phyloP scores from a whole-genome alignment of 2,329 filamentous ascomycete genomes.

The Nothopassalora personata region DNA sequence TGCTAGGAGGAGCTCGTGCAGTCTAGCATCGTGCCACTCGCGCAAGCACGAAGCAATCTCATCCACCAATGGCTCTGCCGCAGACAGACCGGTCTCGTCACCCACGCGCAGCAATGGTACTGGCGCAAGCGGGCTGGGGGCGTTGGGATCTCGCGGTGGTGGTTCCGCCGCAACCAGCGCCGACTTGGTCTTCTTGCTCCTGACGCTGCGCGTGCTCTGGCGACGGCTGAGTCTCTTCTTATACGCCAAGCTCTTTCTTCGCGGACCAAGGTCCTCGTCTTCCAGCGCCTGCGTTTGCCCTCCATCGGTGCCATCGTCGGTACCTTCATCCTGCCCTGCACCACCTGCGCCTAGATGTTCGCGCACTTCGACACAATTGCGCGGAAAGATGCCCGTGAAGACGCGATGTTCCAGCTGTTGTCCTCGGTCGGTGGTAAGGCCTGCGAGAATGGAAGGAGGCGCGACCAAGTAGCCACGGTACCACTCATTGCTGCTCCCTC shows the following conservation, averaged over 20 bases:
- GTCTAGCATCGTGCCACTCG: conserved; percentile 96
- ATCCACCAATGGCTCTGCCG: conserved; percentile 85
- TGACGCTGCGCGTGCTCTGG: conserved; percentile 23
- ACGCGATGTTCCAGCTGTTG: conserved; percentile 92
- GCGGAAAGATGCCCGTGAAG: conserved; percentile 96
- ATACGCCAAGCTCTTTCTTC: conserved; percentile 28
- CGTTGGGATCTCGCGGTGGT: conserved; percentile 56
- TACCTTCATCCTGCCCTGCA: conserved; percentile 40
- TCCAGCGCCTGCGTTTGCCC: conserved; percentile 44
- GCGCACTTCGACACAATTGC: conserved; percentile 88
- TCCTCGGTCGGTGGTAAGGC: conserved; percentile 82
- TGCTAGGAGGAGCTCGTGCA: conserved; percentile 82
- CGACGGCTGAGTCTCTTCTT: conserved; percentile 27
- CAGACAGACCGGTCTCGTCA: conserved; percentile 88
- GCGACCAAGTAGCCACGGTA: conserved; percentile 92
- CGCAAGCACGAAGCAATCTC: conserved; percentile 94
- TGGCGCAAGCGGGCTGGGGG: conserved; percentile 76
- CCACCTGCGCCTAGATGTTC: conserved; percentile 79
- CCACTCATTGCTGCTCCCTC: conserved; percentile 78
- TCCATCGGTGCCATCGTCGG: conserved; percentile 1
- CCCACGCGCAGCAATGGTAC: conserved; percentile 97
- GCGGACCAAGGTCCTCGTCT: conserved; percentile 14
- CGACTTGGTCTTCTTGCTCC: conserved; percentile 21
- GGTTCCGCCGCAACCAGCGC: conserved; percentile 23
- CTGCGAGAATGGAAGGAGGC: conserved; percentile 85